Percentiles rank a stretch among this genome's conserved stretches.
Evolutionary conservation across 2,329 filamentous ascomycete species (phyloP).

Genomic region (Aspergillus sp.): DNA sequence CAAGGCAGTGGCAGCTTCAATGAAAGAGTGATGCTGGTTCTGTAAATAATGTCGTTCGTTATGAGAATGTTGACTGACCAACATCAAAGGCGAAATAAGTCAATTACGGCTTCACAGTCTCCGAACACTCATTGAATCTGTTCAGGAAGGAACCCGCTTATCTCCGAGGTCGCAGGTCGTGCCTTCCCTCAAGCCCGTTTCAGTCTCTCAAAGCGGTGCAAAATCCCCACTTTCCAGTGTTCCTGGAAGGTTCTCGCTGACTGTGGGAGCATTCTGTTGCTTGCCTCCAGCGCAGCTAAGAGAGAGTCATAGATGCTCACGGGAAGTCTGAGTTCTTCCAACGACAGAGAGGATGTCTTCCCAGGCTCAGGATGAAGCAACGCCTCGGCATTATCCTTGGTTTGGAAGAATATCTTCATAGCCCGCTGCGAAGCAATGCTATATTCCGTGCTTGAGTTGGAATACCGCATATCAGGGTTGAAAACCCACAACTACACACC

Average conservation of each 20-base stretch:
- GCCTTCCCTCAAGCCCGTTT: slow-evolving; percentile 8
- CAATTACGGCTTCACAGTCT: no score
- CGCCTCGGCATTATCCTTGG: slow-evolving; percentile 29
- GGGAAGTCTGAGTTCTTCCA: slow-evolving; percentile 51
- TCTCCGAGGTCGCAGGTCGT: background rate
- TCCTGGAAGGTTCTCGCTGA: slow-evolving; percentile 50
- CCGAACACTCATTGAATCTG: background rate
- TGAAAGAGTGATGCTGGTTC: background rate
- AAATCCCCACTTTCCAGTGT: slow-evolving; percentile 55
- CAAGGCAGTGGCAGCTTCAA: background rate
- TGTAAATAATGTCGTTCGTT: background rate
- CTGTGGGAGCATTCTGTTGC: slow-evolving; percentile 48
- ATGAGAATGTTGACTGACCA: background rate
- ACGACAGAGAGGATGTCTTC: slow-evolving; percentile 39
- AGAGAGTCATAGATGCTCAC: slow-evolving; percentile 39
- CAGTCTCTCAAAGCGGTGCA: slow-evolving; percentile 47
- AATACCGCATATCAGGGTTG: slow-evolving; percentile 59
- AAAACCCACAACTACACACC: slow-evolving; percentile 56
- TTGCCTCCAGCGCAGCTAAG: slow-evolving; percentile 34
- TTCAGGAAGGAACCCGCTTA: background rate
- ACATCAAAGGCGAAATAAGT: background rate
- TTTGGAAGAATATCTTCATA: slow-evolving; percentile 58
- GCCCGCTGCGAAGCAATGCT: slow-evolving; percentile 46
- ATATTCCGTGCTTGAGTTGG: slow-evolving; percentile 41
- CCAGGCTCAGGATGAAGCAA: slow-evolving; percentile 38